Evolutionary conservation across 1,139 yeast genomes (phyloP).

Genomic region (Candida tropicalis): DNA sequence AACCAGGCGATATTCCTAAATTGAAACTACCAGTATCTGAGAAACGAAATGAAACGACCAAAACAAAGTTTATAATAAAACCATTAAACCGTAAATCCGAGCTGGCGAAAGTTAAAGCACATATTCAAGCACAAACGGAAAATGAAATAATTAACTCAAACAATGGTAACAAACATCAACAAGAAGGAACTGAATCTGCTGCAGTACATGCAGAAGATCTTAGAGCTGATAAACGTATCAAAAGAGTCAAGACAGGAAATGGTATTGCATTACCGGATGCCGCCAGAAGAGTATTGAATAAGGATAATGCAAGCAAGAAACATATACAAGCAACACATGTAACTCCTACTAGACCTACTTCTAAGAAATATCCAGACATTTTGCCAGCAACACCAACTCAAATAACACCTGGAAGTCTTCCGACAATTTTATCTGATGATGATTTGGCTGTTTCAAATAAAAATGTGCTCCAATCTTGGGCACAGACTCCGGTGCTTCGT

Average conservation of each 20-base stretch:
- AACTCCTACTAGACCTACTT: slow-evolving; percentile 7
- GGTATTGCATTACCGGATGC: slow-evolving; percentile 41
- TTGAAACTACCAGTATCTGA: slow-evolving; percentile 36
- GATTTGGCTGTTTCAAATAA: slow-evolving; percentile 53
- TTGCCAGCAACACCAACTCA: slow-evolving; percentile 14
- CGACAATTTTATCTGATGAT: slow-evolving; percentile 56
- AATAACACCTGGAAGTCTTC: slow-evolving; percentile 30
- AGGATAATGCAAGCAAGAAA: slow-evolving; percentile 7
- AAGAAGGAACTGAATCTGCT: too few species aligned
- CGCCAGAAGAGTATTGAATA: slow-evolving; percentile 28
- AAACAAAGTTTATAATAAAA: slow-evolving; percentile 29
- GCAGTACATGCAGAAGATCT: background rate
- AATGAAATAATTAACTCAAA: background rate
- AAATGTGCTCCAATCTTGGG: slow-evolving; percentile 67
- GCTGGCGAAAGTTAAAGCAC: background rate
- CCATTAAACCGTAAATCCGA: slow-evolving; percentile 24
- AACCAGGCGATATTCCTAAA: slow-evolving; percentile 22
- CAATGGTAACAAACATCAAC: background rate
- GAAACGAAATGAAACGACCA: slow-evolving; percentile 29
- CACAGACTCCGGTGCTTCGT: slow-evolving; percentile 63
- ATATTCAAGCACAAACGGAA: background rate
- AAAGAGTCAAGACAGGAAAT: slow-evolving; percentile 26
- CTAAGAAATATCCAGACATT: slow-evolving; percentile 2
- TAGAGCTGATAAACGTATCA: slow-evolving; percentile 11
- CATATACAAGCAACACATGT: background rate